phyloP scores from a whole-genome alignment of 1,284 basidiomycete genomes.

The Ustilago tritici region DNA sequence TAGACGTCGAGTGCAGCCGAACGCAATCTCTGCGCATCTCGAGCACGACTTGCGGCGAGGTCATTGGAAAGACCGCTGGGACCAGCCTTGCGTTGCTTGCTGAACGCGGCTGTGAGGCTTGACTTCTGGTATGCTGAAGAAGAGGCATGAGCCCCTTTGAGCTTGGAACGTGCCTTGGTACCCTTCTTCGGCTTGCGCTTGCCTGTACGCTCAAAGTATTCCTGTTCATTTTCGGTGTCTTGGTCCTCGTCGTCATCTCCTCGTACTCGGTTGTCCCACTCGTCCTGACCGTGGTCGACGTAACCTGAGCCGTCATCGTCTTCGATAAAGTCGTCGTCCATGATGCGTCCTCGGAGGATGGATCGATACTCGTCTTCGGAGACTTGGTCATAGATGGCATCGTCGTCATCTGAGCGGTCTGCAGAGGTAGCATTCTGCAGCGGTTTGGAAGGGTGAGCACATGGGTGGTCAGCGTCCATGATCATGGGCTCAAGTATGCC shows the following conservation, averaged over 20 bases:
- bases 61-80: constrained; percentile 20
- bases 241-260: constrained; percentile 71
- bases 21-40: constrained; percentile 36
- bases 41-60: constrained; percentile 27
- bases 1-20: constrained; percentile 46
- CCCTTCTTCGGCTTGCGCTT: constrained; percentile 65
- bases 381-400: constrained; percentile 86
- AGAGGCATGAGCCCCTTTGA: constrained; percentile 15
- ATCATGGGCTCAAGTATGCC: neutral
- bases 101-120: constrained; percentile 45
- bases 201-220: constrained; percentile 67
- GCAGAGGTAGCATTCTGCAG: constrained; percentile 24
- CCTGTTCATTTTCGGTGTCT: constrained; percentile 65
- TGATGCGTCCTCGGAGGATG: constrained; percentile 86
- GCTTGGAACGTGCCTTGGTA: constrained; percentile 45
- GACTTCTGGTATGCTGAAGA: constrained; percentile 40
- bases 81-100: constrained; percentile 37
- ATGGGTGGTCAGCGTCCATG: neutral
- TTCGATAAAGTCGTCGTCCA: constrained; percentile 87
- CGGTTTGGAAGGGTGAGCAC: neutral
- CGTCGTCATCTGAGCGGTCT: constrained; percentile 63
- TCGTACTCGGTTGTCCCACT: constrained; percentile 75
- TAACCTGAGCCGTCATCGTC: constrained; percentile 94
- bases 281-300: constrained; percentile 95
- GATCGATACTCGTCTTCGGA: constrained; percentile 89